A percentile compares a stretch with the other conserved stretches of the same genome.
These are phyloP conservation scores for Aspergillus sclerotioniger DNA, from an alignment of 495 filamentous ascomycete species.

Conservation along the genomic window DNA sequence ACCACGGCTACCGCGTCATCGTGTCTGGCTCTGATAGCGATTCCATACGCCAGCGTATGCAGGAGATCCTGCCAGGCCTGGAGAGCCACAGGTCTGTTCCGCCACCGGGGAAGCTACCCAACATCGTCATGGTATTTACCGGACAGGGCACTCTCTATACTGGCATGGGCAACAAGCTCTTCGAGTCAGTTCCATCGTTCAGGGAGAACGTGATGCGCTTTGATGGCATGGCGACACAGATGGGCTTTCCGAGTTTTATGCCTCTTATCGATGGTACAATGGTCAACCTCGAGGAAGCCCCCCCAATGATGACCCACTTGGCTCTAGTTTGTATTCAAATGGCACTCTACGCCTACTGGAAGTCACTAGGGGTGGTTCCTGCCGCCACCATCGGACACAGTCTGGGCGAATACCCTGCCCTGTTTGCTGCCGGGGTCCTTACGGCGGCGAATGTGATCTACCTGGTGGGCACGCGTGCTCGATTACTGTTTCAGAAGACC, in stretches of 20 bases:
- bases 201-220: constrained; percentile 65
- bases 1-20: constrained; percentile 41
- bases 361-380: constrained; percentile 74
- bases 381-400: constrained; percentile 80
- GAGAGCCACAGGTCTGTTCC: background rate
- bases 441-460: constrained; percentile 77
- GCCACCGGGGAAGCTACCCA: constrained; percentile 8
- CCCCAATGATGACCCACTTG: constrained; percentile 75
- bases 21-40: background rate
- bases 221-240: constrained; percentile 60
- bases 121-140: constrained; percentile 35
- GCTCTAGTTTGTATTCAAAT: constrained; percentile 79
- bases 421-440: constrained; percentile 77
- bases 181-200: constrained; percentile 62
- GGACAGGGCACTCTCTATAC: constrained; percentile 56
- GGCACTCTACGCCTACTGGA: constrained; percentile 78
- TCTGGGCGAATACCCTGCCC: constrained; percentile 82
- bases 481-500: constrained; percentile 71
- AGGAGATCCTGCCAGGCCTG: constrained; percentile 35
- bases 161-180: constrained; percentile 68
- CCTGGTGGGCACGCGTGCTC: constrained; percentile 74
- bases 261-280: constrained; percentile 52
- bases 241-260: constrained; percentile 66
- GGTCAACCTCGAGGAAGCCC: constrained; percentile 48
- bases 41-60: constrained; percentile 60